Conservation (phyloP, 2,329 filamentous ascomycete species). For the Alternaria triticina region DNA sequence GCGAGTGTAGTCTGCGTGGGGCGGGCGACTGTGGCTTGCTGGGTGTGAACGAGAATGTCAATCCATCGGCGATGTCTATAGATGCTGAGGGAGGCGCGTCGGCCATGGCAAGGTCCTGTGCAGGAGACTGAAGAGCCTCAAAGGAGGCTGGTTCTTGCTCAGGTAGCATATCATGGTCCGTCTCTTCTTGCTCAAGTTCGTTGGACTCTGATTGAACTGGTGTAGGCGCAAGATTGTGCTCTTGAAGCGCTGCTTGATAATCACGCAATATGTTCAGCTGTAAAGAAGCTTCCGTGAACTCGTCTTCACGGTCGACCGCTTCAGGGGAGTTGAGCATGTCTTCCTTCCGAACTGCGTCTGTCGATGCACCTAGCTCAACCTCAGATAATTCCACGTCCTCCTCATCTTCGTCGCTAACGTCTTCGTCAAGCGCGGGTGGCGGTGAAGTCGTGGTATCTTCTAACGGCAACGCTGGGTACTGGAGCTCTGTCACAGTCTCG, state of each 20-base stretch:
- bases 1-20: slow-evolving; percentile 35
- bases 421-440: not conserved
- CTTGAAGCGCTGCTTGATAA: slow-evolving; percentile 15
- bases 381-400: slow-evolving; percentile 7
- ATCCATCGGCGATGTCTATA: slow-evolving; percentile 38
- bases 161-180: not conserved
- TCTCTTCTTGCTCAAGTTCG: not conserved
- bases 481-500: slow-evolving; percentile 1
- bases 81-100: not conserved
- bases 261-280: slow-evolving; percentile 38
- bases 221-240: not conserved
- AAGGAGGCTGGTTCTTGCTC: not conserved
- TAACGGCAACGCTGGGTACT: slow-evolving; percentile 19
- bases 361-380: not conserved
- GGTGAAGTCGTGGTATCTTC: not conserved
- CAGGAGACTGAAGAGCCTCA: not conserved
- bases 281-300: slow-evolving; percentile 41
- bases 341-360: not conserved
- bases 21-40: slow-evolving; percentile 20
- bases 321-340: not conserved
- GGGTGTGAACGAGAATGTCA: slow-evolving; percentile 32
- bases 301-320: slow-evolving; percentile 15
- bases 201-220: not conserved
- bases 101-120: not conserved
- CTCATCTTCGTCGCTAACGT: not conserved